Base-by-base conservation (phyloP, 2,329 filamentous ascomycete genomes). In the Pseudopyricularia javanii region DNA sequence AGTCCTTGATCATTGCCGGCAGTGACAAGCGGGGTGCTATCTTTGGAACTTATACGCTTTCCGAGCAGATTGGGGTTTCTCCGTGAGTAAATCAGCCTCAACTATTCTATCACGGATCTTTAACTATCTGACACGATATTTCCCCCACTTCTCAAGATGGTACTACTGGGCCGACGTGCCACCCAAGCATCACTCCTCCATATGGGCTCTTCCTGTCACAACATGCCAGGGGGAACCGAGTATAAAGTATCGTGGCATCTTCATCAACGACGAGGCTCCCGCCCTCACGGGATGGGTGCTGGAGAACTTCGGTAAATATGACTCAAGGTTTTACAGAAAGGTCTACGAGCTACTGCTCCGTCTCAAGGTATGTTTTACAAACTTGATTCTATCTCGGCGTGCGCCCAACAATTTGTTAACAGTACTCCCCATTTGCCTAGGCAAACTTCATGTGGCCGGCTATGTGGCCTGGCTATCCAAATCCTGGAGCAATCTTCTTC, bases 361-460 rank as follows among this genome's bases (percentile, higher is more conserved):
- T 7, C 72, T 86, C 28, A 75, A 80, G 34, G 85, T 84, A 15
- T 89, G 88, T 64, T 88, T 87, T 60, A 70, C 89, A 49, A 89
- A 85, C 85, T 86, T 85, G 62, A 56, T 64, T 7, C 53, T 66
- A 28, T 89, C 85, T 85, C 20, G 14, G 5, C 7, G 11, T 12
- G 30, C 11, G 14, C 34, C n/a, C 6, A 40, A 22, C 17, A 28
- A 28, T 7, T 78, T 75, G 6, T 78, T 74, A 57, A 86, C 86
- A 74, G 85, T 88, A 60, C 79, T 82, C 60, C 76, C 86, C 1
- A 43, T 11, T 12, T 12, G 3, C 4, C 28, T 75, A 80, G 35
- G 85, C 85, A 15, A 89, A 89, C 64, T 88, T 88, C 60, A 70
- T 89, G 50, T 89, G 86, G 85, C 86, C 85, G 62, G 57, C 65